Base-by-base conservation (phyloP, 1,139 yeast species). In the Yamadazyma diospyri region DNA sequence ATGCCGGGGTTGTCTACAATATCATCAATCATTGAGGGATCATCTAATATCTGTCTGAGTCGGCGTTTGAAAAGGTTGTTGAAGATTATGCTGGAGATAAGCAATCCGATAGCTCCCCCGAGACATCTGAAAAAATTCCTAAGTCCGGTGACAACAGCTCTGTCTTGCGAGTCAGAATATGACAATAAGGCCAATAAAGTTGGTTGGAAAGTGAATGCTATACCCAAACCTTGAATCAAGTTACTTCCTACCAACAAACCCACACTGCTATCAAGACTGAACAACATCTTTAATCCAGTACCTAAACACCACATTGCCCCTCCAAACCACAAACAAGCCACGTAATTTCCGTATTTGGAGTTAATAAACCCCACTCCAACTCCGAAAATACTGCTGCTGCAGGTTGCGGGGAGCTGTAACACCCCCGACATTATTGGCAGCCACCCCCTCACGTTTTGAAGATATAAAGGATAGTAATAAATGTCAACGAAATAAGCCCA, bases 101-200 rank as follows among this genome's bases (percentile, higher is more conserved):
- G 76, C 27, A 74, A 51, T 0, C 80, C 79, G 24, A 72, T 45
- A 2, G 79, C 64, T 13, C 77, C 78, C 12, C 81, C 80, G 37
- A 74, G 61, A 6, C 75, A 68, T 33, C 81, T 49, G 36, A 71
- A 47, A n/a, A 72, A 70, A 40, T 73, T 73, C 45, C 80, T 54
- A 1, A 73, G 57, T 2, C 78, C 64, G 3, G 75, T 73, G 6
- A 72, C 72, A 5, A 74, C 74, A 0, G 80, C 76, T 32, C 81
- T 51, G 41, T 74, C 79, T 3, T 65, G 55, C 27, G 60, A 58
- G 26, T 47, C 51, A 4, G 76, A 64, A 33, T 71, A 70, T 1
- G 78, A 72, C 41, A 71, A 72, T 3, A 67, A 64, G 0, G 78
- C 77, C 9, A 74, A 63, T 54, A 74, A 57, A 0, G 76, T 69